Evolutionary conservation across 257 asterid species (phyloP), one percentile per base, ranked within the genome.

Genomic region (Solanum gracilifrons): DNA sequence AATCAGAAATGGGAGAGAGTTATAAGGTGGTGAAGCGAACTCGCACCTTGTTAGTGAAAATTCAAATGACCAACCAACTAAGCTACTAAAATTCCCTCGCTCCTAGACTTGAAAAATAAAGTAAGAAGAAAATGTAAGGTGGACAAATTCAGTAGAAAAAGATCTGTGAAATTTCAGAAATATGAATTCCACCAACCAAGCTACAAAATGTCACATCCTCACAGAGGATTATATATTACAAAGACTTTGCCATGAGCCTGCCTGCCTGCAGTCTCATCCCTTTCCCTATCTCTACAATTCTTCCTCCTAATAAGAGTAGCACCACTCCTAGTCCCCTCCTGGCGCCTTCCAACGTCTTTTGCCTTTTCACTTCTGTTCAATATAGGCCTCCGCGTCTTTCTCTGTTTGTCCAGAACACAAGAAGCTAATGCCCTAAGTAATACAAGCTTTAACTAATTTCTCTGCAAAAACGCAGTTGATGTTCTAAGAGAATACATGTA

Each of bases 1-100:
- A 51, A 48, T 15, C 21, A 48, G 60, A 48, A 48, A 48, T 48
- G 9, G 11, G 0, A 20, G 0, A 58, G 11, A 21, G 66, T 23
- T 23, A 23, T 23, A 23, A 60, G 13, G 13, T 9, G 27, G 13
- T 4, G 0, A 62, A 62, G 0, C 15, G 6, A 21, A 58, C 13
- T 4, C 25, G 0, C 10, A 20, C 25, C 0, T 46, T 46, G 20
- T 46, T 13, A 8, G 73, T 66, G 0, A 25, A 5, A 66, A 3
- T 0, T 66, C 20, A 25, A 0, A 1, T 25, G 0, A 66, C 9
- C 9, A 66, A 68, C 5, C 5, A 68, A 13, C 74, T 27, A 68
- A 68, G 21, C 21, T 68, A 68, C 0, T 68, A 12, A 27, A 13
- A 25, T 13, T 27, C 0, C 5, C 10, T 0, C 0, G 0, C 21